A percentile compares a stretch with the other conserved stretches of the same genome.
Evolutionary conservation across 495 filamentous ascomycete species (phyloP).

Genomic region (Penicillium paxilli): DNA sequence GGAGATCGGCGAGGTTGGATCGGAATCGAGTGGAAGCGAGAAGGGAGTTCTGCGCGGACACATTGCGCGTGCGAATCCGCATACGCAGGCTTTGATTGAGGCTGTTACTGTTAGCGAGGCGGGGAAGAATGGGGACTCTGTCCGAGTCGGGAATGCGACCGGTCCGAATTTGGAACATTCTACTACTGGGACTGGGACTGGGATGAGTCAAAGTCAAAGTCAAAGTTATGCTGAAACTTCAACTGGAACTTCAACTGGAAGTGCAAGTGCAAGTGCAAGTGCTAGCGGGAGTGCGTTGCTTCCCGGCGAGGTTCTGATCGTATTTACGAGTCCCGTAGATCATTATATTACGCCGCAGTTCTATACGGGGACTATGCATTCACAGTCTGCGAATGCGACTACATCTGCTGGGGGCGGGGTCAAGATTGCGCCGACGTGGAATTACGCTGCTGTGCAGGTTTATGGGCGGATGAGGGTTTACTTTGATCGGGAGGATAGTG

Average conservation of each 20-base stretch:
- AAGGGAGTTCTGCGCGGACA: conserved; percentile 41
- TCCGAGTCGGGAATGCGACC: neutral
- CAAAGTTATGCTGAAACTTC: neutral
- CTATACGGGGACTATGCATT: conserved; percentile 59
- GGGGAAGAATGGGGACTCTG: no score
- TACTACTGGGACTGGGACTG: no score
- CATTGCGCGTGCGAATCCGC: conserved; percentile 51
- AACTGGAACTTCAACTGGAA: neutral
- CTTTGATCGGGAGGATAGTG: conserved; percentile 33
- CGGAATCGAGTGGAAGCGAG: neutral
- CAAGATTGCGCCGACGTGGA: conserved; percentile 66
- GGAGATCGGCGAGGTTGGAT: neutral
- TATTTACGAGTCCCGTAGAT: conserved; percentile 52
- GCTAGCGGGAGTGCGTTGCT: no score
- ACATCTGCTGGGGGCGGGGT: no score
- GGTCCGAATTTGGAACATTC: neutral
- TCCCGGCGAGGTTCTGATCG: conserved; percentile 39
- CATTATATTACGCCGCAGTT: conserved; percentile 63
- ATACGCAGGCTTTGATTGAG: conserved; percentile 56
- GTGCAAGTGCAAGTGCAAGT: neutral
- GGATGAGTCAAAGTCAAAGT: neutral
- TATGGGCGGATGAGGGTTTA: conserved; percentile 53
- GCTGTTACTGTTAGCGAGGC: conserved; percentile 23
- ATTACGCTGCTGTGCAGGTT: conserved; percentile 57
- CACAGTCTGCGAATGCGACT: no score